phyloP scores from a whole-genome alignment of 805 yeast genomes.

The Starmerella potacharoeniae region DNA sequence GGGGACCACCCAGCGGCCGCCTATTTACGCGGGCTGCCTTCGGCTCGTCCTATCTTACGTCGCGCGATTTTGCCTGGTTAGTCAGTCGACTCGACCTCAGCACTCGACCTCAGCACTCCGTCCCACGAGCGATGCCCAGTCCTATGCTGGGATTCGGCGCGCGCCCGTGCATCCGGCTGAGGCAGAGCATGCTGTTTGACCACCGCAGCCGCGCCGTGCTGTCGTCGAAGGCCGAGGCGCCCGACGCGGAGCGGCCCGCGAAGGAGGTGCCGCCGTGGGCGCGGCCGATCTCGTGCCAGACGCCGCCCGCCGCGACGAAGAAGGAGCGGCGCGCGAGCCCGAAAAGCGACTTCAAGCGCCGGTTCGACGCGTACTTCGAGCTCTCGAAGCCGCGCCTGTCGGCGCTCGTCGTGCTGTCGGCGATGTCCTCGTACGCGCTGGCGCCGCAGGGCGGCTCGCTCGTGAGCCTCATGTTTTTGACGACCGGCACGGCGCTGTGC shows the following conservation, averaged over 20 bases:
- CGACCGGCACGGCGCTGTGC: slow-evolving; percentile 74
- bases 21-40: background rate
- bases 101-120: background rate
- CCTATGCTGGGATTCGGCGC: slow-evolving; percentile 1
- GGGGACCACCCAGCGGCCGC: background rate
- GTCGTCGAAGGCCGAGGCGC: background rate
- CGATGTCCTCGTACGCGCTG: slow-evolving; percentile 86
- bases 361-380: slow-evolving; percentile 41
- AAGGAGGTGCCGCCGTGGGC: slow-evolving; percentile 17
- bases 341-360: slow-evolving; percentile 3
- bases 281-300: slow-evolving; percentile 19
- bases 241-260: background rate
- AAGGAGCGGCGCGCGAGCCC: background rate
- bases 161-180: background rate
- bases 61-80: background rate
- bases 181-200: background rate
- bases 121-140: slow-evolving; percentile 1
- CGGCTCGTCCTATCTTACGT: too few relatives aligned
- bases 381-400: slow-evolving; percentile 87
- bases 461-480: slow-evolving; percentile 55
- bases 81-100: background rate
- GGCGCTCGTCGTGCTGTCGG: slow-evolving; percentile 74
- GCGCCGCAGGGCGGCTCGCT: slow-evolving; percentile 76
- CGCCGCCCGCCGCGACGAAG: background rate
- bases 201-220: background rate